A percentile compares a stretch with the other conserved stretches of the same genome.
phyloP scores from a whole-genome alignment of 1,139 yeast genomes.

The Suhomyces atakaporum region DNA sequence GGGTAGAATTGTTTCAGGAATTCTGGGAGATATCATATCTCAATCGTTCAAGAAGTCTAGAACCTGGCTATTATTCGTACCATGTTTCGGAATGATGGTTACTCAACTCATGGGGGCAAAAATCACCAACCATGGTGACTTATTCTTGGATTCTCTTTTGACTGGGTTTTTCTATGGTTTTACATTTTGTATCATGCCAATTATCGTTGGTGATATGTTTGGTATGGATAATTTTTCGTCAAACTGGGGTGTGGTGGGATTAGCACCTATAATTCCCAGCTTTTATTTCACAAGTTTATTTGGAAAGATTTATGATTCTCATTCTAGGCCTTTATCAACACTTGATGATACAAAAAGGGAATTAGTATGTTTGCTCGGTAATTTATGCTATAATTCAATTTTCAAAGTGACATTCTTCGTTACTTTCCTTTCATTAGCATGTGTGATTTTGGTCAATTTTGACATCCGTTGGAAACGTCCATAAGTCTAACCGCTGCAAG shows the following conservation, averaged over 20 bases:
- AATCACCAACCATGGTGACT: slow-evolving; percentile 27
- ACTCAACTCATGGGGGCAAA: slow-evolving; percentile 46
- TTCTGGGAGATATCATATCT: slow-evolving; percentile 52
- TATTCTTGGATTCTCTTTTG: slow-evolving; percentile 43
- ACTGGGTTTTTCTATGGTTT: slow-evolving; percentile 62
- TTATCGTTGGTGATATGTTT: slow-evolving; percentile 58
- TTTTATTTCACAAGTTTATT: slow-evolving; percentile 51
- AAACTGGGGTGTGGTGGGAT: slow-evolving; percentile 59
- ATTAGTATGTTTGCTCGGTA: slow-evolving; percentile 38
- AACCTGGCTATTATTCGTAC: slow-evolving; percentile 48
- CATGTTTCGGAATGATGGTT: slow-evolving; percentile 41
- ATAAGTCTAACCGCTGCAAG: background rate
- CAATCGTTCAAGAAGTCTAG: slow-evolving; percentile 46
- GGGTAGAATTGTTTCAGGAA: slow-evolving; percentile 55
- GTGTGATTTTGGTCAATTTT: slow-evolving; percentile 12
- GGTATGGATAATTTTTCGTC: slow-evolving; percentile 56
- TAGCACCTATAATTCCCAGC: slow-evolving; percentile 57
- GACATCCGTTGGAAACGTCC: slow-evolving; percentile 2
- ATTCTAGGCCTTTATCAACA: slow-evolving; percentile 22
- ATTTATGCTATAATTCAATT: slow-evolving; percentile 45
- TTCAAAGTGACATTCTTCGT: slow-evolving; percentile 35
- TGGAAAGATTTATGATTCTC: slow-evolving; percentile 53
- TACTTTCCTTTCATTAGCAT: slow-evolving; percentile 13
- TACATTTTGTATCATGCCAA: slow-evolving; percentile 57
- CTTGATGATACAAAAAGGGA: slow-evolving; percentile 1